Conservation (phyloP, 2,329 filamentous ascomycete genomes). For the Clonostachys rhizophaga region DNA sequence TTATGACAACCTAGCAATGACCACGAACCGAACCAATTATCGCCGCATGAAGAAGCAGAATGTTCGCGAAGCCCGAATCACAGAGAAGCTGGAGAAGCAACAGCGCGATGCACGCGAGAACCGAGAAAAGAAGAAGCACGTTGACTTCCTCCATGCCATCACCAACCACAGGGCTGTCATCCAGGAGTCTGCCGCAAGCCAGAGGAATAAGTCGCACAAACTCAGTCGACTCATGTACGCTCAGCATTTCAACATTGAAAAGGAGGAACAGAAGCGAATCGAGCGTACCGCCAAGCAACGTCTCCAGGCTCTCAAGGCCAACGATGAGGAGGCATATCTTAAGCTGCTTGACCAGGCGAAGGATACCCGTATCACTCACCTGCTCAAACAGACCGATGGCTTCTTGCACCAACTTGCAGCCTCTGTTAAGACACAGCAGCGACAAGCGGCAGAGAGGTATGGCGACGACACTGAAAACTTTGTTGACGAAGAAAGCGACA, state of each 20-base stretch:
- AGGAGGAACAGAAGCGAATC: slow-evolving; percentile 97
- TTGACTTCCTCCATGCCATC: slow-evolving; percentile 85
- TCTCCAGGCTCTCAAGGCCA: slow-evolving; percentile 96
- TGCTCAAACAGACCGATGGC: slow-evolving; percentile 94
- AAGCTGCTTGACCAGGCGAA: slow-evolving; percentile 98
- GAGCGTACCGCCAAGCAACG: slow-evolving; percentile 98
- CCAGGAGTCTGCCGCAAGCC: slow-evolving; percentile 58
- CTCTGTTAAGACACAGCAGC: slow-evolving; percentile 91
- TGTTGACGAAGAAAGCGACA: slow-evolving; percentile 61
- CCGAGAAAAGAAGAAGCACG: slow-evolving; percentile 96
- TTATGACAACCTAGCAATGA: slow-evolving; percentile 95
- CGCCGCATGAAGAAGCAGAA: slow-evolving; percentile 97
- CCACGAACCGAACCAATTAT: slow-evolving; percentile 86
- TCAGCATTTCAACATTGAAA: slow-evolving; percentile 95
- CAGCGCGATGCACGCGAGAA: slow-evolving; percentile 94
- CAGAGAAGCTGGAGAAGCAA: slow-evolving; percentile 98
- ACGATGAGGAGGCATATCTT: slow-evolving; percentile 98
- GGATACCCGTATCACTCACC: slow-evolving; percentile 96
- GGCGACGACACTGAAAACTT: slow-evolving; percentile 51
- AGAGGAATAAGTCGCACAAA: slow-evolving; percentile 75
- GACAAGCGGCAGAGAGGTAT: slow-evolving; percentile 74
- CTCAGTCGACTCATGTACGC: slow-evolving; percentile 83
- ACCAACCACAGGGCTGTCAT: slow-evolving; percentile 79
- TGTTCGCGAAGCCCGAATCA: slow-evolving; percentile 90
- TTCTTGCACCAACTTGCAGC: slow-evolving; percentile 94